Evolutionary conservation across 2,329 filamentous ascomycete genomes (phyloP).

Genomic region (Blastomyces emzantsi): DNA sequence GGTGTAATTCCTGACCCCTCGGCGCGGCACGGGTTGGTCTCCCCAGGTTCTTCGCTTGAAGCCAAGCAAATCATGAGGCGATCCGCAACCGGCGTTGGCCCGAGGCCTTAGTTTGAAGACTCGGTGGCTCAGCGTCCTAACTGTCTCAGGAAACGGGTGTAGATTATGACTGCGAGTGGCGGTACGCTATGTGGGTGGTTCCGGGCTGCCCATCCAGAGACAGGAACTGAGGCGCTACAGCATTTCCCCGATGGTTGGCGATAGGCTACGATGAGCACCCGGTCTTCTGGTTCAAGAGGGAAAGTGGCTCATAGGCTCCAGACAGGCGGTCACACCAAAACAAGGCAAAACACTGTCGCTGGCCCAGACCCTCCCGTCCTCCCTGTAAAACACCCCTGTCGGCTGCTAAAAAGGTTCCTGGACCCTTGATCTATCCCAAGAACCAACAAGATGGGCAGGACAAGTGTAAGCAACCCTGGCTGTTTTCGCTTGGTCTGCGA

Average conservation of each 20-base stretch:
- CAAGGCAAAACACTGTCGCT: neutral
- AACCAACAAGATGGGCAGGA: constrained; percentile 1
- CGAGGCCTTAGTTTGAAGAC: neutral
- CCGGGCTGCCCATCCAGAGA: neutral
- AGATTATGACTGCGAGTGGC: neutral
- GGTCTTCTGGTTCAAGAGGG: neutral
- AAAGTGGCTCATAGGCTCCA: neutral
- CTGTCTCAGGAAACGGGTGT: neutral
- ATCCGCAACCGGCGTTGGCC: neutral
- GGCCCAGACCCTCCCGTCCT: neutral
- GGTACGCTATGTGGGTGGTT: neutral
- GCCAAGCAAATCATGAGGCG: neutral
- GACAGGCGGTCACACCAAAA: neutral
- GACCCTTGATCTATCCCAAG: neutral
- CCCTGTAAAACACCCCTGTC: neutral
- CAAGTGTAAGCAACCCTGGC: neutral
- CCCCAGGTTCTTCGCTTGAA: neutral
- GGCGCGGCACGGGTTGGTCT: neutral
- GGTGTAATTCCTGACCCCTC: neutral
- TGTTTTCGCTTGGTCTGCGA: neutral
- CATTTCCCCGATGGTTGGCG: neutral
- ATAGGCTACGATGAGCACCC: neutral
- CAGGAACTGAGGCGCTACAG: neutral
- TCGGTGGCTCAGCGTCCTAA: neutral
- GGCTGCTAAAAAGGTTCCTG: neutral